Base-by-base conservation (phyloP, 129 eudicot species). In the Artemisia argyi region DNA sequence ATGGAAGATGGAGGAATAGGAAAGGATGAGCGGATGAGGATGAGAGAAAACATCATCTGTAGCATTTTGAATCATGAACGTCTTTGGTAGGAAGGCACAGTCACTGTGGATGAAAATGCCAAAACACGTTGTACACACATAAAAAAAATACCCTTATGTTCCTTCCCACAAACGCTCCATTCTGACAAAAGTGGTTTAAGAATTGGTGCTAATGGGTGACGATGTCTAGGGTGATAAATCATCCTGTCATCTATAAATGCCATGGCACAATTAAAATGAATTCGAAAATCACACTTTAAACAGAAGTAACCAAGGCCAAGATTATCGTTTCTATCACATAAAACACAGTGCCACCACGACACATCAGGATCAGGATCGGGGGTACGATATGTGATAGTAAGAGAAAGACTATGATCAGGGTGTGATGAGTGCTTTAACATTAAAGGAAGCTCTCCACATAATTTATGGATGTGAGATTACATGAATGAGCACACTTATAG, bases 1-100 rank as follows among this genome's bases (percentile, higher is more conserved):
- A 71, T 1, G 67, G 67, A 8, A 71, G 39, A 58, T 12, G 54
- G 4, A 72, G 48, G 68, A 72, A 47, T 72, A 60, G 15, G 67
- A 59, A 72, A 69, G 49, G 51, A 26, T 69, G 73, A 69, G 73
- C 30, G 62, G 73, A 20, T 58, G 67, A 5, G 28, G 15, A 59
- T 72, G 68, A 16, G 13, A 0, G 24, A 71, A 57, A 59, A 5
- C 11, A 15, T 3, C 47, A 20, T 72, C 20, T 59, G 58, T 72
- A 8, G 47, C n/a, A 1, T 58, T 1, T 15, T 72, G 56, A 46
- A 59, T 30, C 20, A 8, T 17, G 22, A 71, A 58, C 3, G 3
- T 13, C 26, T 35, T 61, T 5, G 76, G 60, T 3, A 50, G 67
- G 1, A 51, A 66, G 17, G 44, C 53, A 22, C 83, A 79, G 4